A percentile compares a stretch with the other conserved stretches of the same genome.
phyloP scores from a whole-genome alignment of 768 basidiomycete species.

The Collybiopsis confluens region DNA sequence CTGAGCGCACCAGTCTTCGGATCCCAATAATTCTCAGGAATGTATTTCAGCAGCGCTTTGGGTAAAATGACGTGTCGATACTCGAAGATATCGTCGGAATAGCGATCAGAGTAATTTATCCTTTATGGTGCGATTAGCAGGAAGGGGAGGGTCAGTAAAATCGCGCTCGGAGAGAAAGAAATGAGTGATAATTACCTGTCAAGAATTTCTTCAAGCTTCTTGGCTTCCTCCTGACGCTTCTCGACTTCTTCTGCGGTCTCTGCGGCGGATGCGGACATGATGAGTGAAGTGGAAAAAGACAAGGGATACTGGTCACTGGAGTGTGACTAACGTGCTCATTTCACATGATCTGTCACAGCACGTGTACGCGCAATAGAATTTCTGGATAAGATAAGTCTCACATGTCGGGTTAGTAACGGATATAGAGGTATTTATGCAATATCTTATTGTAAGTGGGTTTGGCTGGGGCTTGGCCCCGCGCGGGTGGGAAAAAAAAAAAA shows the following conservation, averaged over 20 bases:
- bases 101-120: constrained; percentile 89
- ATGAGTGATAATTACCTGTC: constrained; percentile 50
- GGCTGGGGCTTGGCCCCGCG: too few relatives aligned
- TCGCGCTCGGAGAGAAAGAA: constrained; percentile 9
- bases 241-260: constrained; percentile 27
- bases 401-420: too few relatives aligned
- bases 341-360: neutral
- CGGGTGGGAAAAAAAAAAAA: too few relatives aligned
- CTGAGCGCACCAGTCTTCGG: constrained; percentile 77
- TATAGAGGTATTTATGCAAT: too few relatives aligned
- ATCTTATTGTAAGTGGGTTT: too few relatives aligned
- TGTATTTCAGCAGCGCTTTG: constrained; percentile 88
- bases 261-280: constrained; percentile 21
- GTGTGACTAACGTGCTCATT: neutral
- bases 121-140: too few relatives aligned
- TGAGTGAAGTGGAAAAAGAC: constrained; percentile 1
- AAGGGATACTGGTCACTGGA: too few relatives aligned
- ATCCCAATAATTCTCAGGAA: constrained; percentile 83
- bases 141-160: too few relatives aligned
- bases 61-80: constrained; percentile 97
- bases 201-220: constrained; percentile 71
- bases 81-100: constrained; percentile 89
- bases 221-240: constrained; percentile 37
- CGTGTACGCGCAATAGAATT: neutral
- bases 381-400: too few relatives aligned